These are phyloP conservation scores for Naganishia sp. DNA, from an alignment of 1,284 basidiomycete species.

Conservation along the genomic window DNA sequence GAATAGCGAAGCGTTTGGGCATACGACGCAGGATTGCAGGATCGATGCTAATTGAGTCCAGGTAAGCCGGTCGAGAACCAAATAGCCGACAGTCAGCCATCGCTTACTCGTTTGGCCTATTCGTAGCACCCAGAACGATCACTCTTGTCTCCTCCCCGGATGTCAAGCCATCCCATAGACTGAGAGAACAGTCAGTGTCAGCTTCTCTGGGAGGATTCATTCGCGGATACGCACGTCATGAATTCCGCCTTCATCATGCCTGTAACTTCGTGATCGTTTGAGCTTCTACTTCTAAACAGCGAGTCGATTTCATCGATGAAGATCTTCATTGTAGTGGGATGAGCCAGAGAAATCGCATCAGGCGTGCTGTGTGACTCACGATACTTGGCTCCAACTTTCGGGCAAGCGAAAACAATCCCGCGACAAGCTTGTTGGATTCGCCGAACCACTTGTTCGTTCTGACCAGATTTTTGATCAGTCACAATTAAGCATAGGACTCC, in stretches of 20 bases:
- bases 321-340: constrained; percentile 52
- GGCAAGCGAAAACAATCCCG: constrained; percentile 76
- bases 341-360: background rate
- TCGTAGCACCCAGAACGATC: constrained; percentile 92
- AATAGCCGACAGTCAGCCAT: background rate
- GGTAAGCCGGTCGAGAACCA: background rate
- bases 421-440: constrained; percentile 96
- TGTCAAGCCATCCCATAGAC: constrained; percentile 94
- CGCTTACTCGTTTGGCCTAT: constrained; percentile 66
- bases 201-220: background rate
- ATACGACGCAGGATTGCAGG: constrained; percentile 91
- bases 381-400: constrained; percentile 73
- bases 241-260: constrained; percentile 99
- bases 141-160: constrained; percentile 73
- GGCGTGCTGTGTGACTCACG: constrained; percentile 39
- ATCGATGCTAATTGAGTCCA: constrained; percentile 75
- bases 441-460: constrained; percentile 92
- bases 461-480: background rate
- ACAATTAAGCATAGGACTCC: constrained; percentile 66
- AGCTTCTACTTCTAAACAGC: constrained; percentile 80
- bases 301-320: constrained; percentile 85
- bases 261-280: constrained; percentile 94
- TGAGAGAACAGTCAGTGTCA: constrained; percentile 46
- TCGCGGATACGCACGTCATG: constrained; percentile 74
- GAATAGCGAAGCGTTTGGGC: constrained; percentile 95